A percentile compares a stretch with the other conserved stretches of the same genome.
Conservation (phyloP, 495 filamentous ascomycete species). For the Podospora comata region DNA sequence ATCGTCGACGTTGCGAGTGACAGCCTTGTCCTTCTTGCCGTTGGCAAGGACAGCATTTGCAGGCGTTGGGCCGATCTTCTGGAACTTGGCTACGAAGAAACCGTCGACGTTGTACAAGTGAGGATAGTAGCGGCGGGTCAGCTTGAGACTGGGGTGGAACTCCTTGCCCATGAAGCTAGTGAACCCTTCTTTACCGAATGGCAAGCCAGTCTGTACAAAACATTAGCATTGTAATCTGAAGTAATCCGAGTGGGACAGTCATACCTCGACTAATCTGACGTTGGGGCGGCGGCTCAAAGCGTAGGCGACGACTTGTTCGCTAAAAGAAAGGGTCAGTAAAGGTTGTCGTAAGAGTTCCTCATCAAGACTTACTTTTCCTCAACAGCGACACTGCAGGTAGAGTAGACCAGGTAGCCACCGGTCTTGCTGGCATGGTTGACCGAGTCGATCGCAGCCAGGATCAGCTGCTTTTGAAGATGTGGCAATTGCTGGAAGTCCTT, state of each 20-base stretch:
- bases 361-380: slow-evolving; percentile 34
- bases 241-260: not conserved
- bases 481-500: slow-evolving; percentile 88
- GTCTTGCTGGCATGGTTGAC: slow-evolving; percentile 66
- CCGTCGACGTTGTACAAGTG: slow-evolving; percentile 96
- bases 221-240: slow-evolving; percentile 14
- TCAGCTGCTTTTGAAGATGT: slow-evolving; percentile 88
- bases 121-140: slow-evolving; percentile 87
- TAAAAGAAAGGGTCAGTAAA: slow-evolving; percentile 62
- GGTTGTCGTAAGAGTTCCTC: slow-evolving; percentile 35
- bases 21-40: slow-evolving; percentile 37
- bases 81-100: slow-evolving; percentile 97
- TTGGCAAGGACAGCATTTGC: slow-evolving; percentile 47
- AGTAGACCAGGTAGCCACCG: slow-evolving; percentile 92
- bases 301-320: slow-evolving; percentile 92
- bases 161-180: slow-evolving; percentile 81
- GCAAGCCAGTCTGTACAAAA: slow-evolving; percentile 61
- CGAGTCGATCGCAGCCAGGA: slow-evolving; percentile 91
- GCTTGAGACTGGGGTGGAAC: slow-evolving; percentile 79
- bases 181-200: slow-evolving; percentile 93
- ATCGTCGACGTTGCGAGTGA: slow-evolving; percentile 29
- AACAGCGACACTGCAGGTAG: slow-evolving; percentile 60
- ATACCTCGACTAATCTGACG: slow-evolving; percentile 75
- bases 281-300: slow-evolving; percentile 87
- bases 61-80: slow-evolving; percentile 79